phyloP scores from a whole-genome alignment of 371 early-diverging fungal genomes.

The Phascolomyces articulosus region DNA sequence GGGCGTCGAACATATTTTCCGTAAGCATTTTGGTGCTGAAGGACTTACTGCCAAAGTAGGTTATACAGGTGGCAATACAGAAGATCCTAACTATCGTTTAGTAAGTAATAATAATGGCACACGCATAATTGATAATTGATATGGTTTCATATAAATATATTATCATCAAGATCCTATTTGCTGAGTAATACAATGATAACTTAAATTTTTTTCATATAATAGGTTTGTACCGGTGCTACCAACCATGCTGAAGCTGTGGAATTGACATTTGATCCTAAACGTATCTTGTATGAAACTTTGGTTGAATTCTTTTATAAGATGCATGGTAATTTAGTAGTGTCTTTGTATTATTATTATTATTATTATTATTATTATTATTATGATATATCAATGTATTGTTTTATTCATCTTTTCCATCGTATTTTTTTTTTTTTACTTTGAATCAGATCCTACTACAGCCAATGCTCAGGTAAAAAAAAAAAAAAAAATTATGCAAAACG shows the following conservation, averaged over 20 bases:
- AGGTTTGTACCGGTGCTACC: conserved; percentile 75
- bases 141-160: background rate
- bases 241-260: conserved; percentile 88
- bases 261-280: conserved; percentile 74
- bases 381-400: too few relatives aligned
- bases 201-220: too few relatives aligned
- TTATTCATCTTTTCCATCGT: background rate
- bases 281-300: conserved; percentile 69
- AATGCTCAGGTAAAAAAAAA: conserved; percentile 14
- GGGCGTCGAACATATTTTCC: conserved; percentile 87
- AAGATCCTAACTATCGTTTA: conserved; percentile 61
- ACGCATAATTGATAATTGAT: too few relatives aligned
- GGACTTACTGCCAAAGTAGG: conserved; percentile 76
- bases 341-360: too few relatives aligned
- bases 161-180: background rate
- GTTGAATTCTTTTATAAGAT: conserved; percentile 89
- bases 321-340: too few relatives aligned
- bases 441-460: conserved; percentile 36
- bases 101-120: too few relatives aligned
- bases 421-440: background rate
- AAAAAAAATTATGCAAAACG: background rate
- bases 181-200: too few relatives aligned
- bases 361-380: too few relatives aligned
- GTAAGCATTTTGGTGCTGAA: conserved; percentile 58
- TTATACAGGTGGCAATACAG: conserved; percentile 78